Evolutionary conservation across 2,329 filamentous ascomycete genomes (phyloP).

Genomic region (Aspergillus sp.): DNA sequence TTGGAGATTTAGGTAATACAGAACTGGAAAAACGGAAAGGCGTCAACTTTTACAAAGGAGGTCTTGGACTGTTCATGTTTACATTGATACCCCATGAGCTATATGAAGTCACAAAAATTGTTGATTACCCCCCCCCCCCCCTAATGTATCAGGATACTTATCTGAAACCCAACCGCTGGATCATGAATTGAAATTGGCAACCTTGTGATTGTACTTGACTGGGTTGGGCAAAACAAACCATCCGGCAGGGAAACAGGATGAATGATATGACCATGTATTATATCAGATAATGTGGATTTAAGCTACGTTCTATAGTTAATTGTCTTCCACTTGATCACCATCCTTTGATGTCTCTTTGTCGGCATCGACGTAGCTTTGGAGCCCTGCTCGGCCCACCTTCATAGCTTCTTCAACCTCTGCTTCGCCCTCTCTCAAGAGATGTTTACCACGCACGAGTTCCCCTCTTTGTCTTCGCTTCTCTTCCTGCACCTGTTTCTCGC

Average conservation of each 20-base stretch:
- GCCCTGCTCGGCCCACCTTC: slow-evolving; percentile 41
- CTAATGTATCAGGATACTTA: slow-evolving; percentile 11
- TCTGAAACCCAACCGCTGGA: slow-evolving; percentile 1
- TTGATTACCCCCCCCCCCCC: slow-evolving; percentile 12
- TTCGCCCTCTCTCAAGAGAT: slow-evolving; percentile 44
- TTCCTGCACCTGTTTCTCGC: slow-evolving; percentile 44
- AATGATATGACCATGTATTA: background rate
- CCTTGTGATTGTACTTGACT: background rate
- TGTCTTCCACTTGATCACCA: background rate
- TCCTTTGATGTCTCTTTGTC: slow-evolving; percentile 16
- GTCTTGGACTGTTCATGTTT: slow-evolving; percentile 27
- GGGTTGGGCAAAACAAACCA: background rate
- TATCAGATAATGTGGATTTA: background rate
- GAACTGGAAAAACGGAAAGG: slow-evolving; percentile 19
- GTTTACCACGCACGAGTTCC: slow-evolving; percentile 41
- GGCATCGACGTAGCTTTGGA: slow-evolving; percentile 41
- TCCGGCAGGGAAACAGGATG: background rate
- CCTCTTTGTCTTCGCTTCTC: slow-evolving; percentile 42
- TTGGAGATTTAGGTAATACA: slow-evolving; percentile 40
- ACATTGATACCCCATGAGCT: slow-evolving; percentile 37
- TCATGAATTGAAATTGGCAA: background rate
- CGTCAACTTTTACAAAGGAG: slow-evolving; percentile 25
- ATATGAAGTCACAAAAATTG: slow-evolving; percentile 18
- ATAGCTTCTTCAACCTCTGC: slow-evolving; percentile 46
- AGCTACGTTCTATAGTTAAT: background rate